Base-by-base conservation (phyloP, 257 asterid genomes). In the Rubia yunnanensis region DNA sequence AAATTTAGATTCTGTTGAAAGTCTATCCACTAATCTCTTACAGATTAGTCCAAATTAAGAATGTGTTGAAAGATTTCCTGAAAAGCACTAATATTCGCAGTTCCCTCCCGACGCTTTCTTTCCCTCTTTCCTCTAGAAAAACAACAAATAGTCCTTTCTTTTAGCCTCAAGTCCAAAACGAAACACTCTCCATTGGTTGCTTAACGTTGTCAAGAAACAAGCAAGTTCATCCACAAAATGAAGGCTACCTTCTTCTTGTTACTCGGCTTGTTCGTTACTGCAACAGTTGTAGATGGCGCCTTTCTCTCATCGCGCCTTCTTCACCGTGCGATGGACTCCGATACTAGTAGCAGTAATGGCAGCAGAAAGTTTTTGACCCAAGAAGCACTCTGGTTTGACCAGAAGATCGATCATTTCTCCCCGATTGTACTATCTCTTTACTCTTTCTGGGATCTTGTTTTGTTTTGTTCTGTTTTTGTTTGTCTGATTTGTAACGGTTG, bases 341-440 rank as follows among this genome's bases (percentile, higher is more conserved):
- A 20, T 22, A 3, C 35, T 15, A 23, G 23, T 32, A 54, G 27
- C 9, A 66, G 73, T 13, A 48, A 31, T 52, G 30, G 39, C 9
- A 69, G 73, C 76, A 73, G 24, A 46, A 76, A 77, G 18, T 86
- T 78, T 46, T 79, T 94, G 79, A 88, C 96, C 60, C 79, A 22
- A 7, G 80, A 86, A 52, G 88, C 70, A 56, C 80, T 70, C 46
- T 90, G 98, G 98, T 71, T 94, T 71, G 81, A 82, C 78, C 98
- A 90, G 72, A 86, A 88, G 18, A 81, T 94, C 55, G 95, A 94
- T 74, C 98, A 90, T 75, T 90, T 94, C 83, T 94, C 96, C 72
- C 99, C 99, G 50, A 86, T 82, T 39, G 99, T 88, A 76, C 80
- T 30, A 20, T 30, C 38, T 5, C 6, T 0, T 38, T 15, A 44